These are phyloP conservation scores for Leucocoprinus leucothites DNA, from an alignment of 768 basidiomycete species.

Conservation along the genomic window DNA sequence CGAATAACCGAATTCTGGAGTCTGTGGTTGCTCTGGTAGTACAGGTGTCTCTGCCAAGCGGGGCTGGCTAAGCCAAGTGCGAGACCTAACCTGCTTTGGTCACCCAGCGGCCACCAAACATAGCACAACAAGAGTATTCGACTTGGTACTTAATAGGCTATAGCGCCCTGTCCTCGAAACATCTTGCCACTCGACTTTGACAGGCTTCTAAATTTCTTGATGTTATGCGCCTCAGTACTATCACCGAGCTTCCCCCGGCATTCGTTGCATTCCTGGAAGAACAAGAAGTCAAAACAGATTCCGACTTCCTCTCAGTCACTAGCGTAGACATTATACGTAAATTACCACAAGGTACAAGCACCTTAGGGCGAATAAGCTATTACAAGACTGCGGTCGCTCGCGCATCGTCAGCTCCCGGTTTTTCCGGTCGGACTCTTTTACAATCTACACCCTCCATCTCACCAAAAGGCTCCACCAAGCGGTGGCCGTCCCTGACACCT, in stretches of 20 bases:
- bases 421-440: constrained; percentile 28
- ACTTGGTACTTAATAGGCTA: too few species aligned
- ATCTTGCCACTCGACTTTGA: too few species aligned
- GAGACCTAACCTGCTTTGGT: too few species aligned
- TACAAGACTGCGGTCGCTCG: constrained; percentile 37
- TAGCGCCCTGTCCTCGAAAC: too few species aligned
- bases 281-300: constrained; percentile 51
- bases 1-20: too few species aligned
- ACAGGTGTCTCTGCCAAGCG: too few species aligned
- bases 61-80: too few species aligned
- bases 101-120: background rate
- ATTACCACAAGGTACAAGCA: constrained; percentile 46
- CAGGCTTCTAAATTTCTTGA: background rate
- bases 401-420: constrained; percentile 40
- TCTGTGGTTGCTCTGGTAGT: too few species aligned
- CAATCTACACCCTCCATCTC: constrained; percentile 20
- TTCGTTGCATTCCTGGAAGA: constrained; percentile 45
- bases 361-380: constrained; percentile 44
- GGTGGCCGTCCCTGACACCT: background rate
- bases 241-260: constrained; percentile 37
- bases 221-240: constrained; percentile 38
- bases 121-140: background rate
- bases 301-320: constrained; percentile 49
- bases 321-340: constrained; percentile 46
- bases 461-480: constrained; percentile 1